phyloP scores from a whole-genome alignment of 768 basidiomycete genomes.

The Suillus ampliporus region DNA sequence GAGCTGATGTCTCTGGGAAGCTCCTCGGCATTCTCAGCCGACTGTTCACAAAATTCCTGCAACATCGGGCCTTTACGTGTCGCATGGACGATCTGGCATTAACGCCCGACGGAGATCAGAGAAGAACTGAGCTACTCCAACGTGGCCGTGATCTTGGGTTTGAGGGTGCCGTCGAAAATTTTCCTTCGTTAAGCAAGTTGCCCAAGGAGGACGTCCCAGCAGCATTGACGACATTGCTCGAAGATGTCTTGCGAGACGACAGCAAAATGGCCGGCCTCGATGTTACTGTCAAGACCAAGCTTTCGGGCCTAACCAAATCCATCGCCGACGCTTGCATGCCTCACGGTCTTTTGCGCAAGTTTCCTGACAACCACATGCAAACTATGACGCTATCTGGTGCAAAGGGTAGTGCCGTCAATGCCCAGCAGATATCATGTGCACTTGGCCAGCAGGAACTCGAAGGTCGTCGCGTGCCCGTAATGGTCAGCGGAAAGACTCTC shows the following conservation, averaged over 20 bases:
- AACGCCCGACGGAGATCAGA: conserved; percentile 78
- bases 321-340: conserved; percentile 91
- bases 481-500: conserved; percentile 98
- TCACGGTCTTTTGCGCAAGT: conserved; percentile 84
- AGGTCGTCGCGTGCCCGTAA: conserved; percentile 97
- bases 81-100: conserved; percentile 97
- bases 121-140: conserved; percentile 69
- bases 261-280: conserved; percentile 98
- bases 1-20: conserved; percentile 85
- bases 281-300: conserved; percentile 85
- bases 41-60: conserved; percentile 95
- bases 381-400: conserved; percentile 98
- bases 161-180: conserved; percentile 88
- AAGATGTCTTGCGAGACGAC: conserved; percentile 94
- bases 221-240: conserved; percentile 71
- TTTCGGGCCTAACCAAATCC: conserved; percentile 86
- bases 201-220: conserved; percentile 58
- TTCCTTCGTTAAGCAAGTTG: conserved; percentile 69
- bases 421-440: conserved; percentile 96
- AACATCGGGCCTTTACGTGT: conserved; percentile 97
- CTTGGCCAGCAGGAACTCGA: conserved; percentile 98
- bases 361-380: conserved; percentile 99
- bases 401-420: conserved; percentile 97
- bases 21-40: conserved; percentile 93
- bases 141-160: conserved; percentile 77